Evolutionary conservation across 1,139 yeast species (phyloP).

Genomic region (Eremothecium coryli): DNA sequence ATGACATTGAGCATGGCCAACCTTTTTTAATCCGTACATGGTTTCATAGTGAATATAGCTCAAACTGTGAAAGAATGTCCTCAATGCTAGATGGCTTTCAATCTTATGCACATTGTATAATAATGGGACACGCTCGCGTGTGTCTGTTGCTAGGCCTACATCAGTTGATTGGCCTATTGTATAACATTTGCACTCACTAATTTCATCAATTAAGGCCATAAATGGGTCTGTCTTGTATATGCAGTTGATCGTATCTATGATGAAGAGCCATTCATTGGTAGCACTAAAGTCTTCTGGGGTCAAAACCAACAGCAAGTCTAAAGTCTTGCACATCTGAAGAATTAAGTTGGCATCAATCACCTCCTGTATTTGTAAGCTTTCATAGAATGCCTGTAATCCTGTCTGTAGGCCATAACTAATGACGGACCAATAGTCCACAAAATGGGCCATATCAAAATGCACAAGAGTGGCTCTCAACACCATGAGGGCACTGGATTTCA

Average conservation of each 20-base stretch:
- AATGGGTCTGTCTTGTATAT: slow-evolving; percentile 35
- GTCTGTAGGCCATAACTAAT: slow-evolving; percentile 52
- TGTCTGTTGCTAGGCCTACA: slow-evolving; percentile 8
- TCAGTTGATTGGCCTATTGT: slow-evolving; percentile 14
- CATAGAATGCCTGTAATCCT: slow-evolving; percentile 39
- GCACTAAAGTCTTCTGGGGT: slow-evolving; percentile 72
- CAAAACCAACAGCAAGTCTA: slow-evolving; percentile 62
- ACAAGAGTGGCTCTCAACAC: slow-evolving; percentile 57
- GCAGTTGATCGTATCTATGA: slow-evolving; percentile 62
- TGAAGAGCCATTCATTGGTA: slow-evolving; percentile 72
- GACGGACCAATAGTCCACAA: slow-evolving; percentile 63
- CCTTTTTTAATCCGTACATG: slow-evolving; percentile 45
- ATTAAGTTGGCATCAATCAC: slow-evolving; percentile 38
- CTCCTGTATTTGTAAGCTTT: slow-evolving; percentile 32
- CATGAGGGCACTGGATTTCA: slow-evolving; percentile 31
- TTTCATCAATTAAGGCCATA: slow-evolving; percentile 41
- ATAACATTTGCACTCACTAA: slow-evolving; percentile 37
- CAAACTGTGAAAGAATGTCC: slow-evolving; percentile 61
- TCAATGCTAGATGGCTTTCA: slow-evolving; percentile 37
- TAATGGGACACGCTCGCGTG: slow-evolving; percentile 35
- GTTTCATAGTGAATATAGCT: slow-evolving; percentile 69
- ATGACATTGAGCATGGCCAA: slow-evolving; percentile 44
- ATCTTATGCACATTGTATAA: slow-evolving; percentile 39
- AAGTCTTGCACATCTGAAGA: slow-evolving; percentile 60
- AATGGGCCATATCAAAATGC: slow-evolving; percentile 53